Evolutionary conservation across 2,329 filamentous ascomycete species (phyloP).

Genomic region (Zasmidium cellare): DNA sequence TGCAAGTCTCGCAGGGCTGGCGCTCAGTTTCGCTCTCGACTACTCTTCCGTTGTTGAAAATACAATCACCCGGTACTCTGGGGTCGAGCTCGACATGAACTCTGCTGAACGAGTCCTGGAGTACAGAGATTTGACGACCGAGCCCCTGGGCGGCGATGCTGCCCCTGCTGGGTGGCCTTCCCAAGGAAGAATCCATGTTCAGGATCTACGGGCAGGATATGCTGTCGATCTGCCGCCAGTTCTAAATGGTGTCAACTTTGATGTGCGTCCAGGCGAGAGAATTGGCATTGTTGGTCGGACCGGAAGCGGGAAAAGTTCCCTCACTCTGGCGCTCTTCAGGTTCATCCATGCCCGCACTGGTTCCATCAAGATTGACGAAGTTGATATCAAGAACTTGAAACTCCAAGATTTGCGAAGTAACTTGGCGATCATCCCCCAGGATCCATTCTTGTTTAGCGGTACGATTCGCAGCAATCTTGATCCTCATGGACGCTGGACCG

Average conservation of each 20-base stretch:
- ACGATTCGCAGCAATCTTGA: constrained; percentile 79
- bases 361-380: constrained; percentile 51
- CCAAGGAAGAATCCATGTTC: constrained; percentile 65
- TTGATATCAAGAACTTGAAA: constrained; percentile 68
- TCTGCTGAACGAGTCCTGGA: constrained; percentile 88
- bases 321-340: constrained; percentile 80
- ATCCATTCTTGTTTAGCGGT: constrained; percentile 79
- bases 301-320: constrained; percentile 80
- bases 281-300: constrained; percentile 81
- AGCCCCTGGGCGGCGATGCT: constrained; percentile 73
- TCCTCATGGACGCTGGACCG: constrained; percentile 74
- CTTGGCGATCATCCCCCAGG: constrained; percentile 76
- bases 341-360: constrained; percentile 55
- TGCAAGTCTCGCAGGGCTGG: too few species aligned
- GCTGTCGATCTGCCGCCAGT: constrained; percentile 50
- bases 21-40: too few species aligned
- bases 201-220: constrained; percentile 54
- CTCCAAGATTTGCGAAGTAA: constrained; percentile 74
- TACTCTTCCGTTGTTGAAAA: too few species aligned
- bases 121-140: constrained; percentile 84
- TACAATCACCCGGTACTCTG: too few species aligned
- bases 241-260: constrained; percentile 58
- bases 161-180: constrained; percentile 80
- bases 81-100: constrained; percentile 98
- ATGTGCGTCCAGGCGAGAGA: constrained; percentile 72